Evolutionary conservation across 306 rosid genomes (phyloP).

Genomic region (Begonia masoniana): DNA sequence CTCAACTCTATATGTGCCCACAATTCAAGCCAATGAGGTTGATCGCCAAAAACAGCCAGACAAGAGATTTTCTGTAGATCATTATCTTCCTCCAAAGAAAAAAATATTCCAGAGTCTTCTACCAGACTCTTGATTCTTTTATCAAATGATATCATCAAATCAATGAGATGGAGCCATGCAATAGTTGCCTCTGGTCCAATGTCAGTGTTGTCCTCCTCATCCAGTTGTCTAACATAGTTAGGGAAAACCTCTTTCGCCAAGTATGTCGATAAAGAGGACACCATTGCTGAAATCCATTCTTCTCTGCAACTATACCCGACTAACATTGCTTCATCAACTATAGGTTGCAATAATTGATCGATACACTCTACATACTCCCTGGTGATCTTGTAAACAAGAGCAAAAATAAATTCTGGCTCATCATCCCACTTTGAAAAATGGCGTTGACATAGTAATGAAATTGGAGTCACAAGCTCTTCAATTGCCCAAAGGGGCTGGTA

Average conservation of each 20-base stretch:
- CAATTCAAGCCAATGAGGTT: conserved; percentile 87
- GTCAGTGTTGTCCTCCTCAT: conserved; percentile 33
- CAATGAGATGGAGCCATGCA: conserved; percentile 80
- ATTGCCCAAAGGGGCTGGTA: conserved; percentile 92
- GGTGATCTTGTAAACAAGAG: conserved; percentile 73
- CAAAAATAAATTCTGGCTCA: conserved; percentile 77
- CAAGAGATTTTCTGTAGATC: conserved; percentile 51
- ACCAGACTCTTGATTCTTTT: conserved; percentile 68
- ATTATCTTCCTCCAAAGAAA: conserved; percentile 51
- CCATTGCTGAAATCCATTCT: conserved; percentile 91
- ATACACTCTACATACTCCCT: conserved; percentile 73
- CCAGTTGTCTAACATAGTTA: conserved; percentile 34
- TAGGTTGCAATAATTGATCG: conserved; percentile 88
- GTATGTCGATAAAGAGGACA: conserved; percentile 70
- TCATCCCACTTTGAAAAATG: conserved; percentile 89
- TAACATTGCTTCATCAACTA: conserved; percentile 78
- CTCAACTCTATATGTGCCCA: conserved; percentile 85
- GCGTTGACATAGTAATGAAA: conserved; percentile 63
- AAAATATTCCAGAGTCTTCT: conserved; percentile 53
- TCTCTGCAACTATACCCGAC: conserved; percentile 85
- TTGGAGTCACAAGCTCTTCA: conserved; percentile 92
- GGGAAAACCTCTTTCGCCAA: conserved; percentile 85
- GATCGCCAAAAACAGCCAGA: conserved; percentile 68
- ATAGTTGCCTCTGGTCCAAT: conserved; percentile 40
- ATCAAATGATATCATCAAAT: conserved; percentile 90